Base-by-base conservation (phyloP, 2,329 filamentous ascomycete genomes). In the Botrytis paeoniae region DNA sequence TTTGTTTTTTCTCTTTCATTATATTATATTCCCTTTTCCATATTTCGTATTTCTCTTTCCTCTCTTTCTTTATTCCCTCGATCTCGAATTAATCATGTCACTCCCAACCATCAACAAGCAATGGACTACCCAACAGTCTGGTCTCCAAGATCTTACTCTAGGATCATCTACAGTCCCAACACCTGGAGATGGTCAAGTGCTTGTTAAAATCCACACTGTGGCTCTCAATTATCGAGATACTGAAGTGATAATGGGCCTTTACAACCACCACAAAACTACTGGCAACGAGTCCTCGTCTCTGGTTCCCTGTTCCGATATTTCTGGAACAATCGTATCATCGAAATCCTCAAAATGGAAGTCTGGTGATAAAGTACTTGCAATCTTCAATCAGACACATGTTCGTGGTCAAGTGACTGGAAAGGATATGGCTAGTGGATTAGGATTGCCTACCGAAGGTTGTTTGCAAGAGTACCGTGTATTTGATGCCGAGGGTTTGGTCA, bases 291-390 rank as follows among this genome's bases (percentile, higher is more conserved):
- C 66, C 20, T 69, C 76, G 22, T 61, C 73, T 29, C 70, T 76
- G 18, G 88, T 93, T 1, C 90, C 90, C 1, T 91, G 89, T 81
- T 91, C 89, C 35, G 91, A 93, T 81, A 92, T 91, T 85, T 91
- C 89, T 81, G 91, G 91, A 62, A 84, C 85, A 14, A 83, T 93
- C 63, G 82, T 87, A 3, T 80, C 84, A 22, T 87, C 48, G 79
- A 84, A 29, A n/a, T 82, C 84, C 16, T 79, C 81, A 4, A 82
- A 82, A 9, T 88, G 88, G 83, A 83, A 85, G 71, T 81, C 83
- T 25, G 90, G 91, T 73, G 88, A 92, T 73, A 87, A 89, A n/a
- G 91, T 93, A 57, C 85, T 92, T 72, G 87, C 87, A 32, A 91
- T 88, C 69, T 93, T 92, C 81, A 86, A 86, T 77, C 86, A 88